These are phyloP conservation scores for Amylostereum areolatum DNA, from an alignment of 1,284 basidiomycete genomes.

Conservation along the genomic window DNA sequence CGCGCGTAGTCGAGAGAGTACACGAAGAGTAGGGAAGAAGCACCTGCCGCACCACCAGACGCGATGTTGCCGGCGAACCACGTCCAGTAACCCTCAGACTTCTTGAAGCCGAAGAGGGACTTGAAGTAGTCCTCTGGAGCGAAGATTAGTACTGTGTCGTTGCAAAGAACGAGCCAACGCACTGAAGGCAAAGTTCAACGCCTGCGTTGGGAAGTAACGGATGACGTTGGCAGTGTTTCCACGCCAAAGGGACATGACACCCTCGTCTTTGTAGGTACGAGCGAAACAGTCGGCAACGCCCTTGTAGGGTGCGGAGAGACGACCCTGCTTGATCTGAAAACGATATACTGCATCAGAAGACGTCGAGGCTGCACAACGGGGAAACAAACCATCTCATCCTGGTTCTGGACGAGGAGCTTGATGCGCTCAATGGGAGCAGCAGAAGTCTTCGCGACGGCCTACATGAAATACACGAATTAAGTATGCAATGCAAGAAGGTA, in stretches of 20 bases:
- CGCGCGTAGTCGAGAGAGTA: slow-evolving; percentile 97
- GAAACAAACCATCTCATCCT: slow-evolving; percentile 78
- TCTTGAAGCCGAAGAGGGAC: slow-evolving; percentile 89
- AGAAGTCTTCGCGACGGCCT: slow-evolving; percentile 96
- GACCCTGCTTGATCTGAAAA: slow-evolving; percentile 90
- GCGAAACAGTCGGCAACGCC: slow-evolving; percentile 85
- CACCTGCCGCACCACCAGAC: slow-evolving; percentile 96
- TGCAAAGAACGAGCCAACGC: slow-evolving; percentile 25
- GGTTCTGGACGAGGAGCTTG: slow-evolving; percentile 97
- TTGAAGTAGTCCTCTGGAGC: slow-evolving; percentile 91
- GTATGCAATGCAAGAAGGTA: neutral
- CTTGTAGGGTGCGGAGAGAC: slow-evolving; percentile 90
- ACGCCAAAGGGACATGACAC: slow-evolving; percentile 87
- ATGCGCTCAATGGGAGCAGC: slow-evolving; percentile 99
- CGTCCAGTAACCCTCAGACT: slow-evolving; percentile 83
- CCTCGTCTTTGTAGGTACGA: slow-evolving; percentile 89
- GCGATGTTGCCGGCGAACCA: slow-evolving; percentile 93
- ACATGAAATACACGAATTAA: slow-evolving; percentile 10
- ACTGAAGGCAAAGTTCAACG: slow-evolving; percentile 95
- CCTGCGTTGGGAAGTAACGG: slow-evolving; percentile 97
- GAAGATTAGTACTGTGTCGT: slow-evolving; percentile 19
- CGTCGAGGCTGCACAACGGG: slow-evolving; percentile 2
- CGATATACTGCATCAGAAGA: slow-evolving; percentile 13
- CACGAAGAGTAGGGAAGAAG: slow-evolving; percentile 92
- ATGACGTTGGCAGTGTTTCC: slow-evolving; percentile 98